Evolutionary conservation across 352 stramenopile species (phyloP), one percentile per base, ranked within the genome.

Genomic region (Phytophthora cryptogea): DNA sequence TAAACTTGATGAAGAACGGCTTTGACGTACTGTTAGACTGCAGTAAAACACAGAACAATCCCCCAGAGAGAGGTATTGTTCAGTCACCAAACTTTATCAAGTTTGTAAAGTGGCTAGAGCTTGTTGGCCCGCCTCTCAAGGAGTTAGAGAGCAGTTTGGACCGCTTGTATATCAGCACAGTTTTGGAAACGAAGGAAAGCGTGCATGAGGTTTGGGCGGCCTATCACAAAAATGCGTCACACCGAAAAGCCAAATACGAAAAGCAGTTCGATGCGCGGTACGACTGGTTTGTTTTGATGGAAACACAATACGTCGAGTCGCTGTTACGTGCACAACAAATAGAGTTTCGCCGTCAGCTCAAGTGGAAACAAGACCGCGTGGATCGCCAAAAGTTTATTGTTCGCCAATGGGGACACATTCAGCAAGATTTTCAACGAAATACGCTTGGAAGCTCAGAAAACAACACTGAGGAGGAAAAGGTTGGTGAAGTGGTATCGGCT

Each of bases 1-100:
- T 92, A 30, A 90, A 92, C 42, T 46, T 92, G 59, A 86, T 90
- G 72, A 92, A 92, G 54, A 89, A 84, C 32, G 83, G 83, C 0
- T 92, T 92, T 53, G 80, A 92, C 9, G 64, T 74, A 6, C 52
- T 92, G 7, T 60, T 89, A 8, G 68, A 86, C 16, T 80, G 41
- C 27, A 20, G 9, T 23, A 39, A n/a, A 45, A 28, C 9, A 14
- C 36, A 26, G n/a, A 49, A 63, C 13, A 35, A 61, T 6, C 36
- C 54, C 40, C 28, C 51, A 44, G 59, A 52, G 20, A 13, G 17
- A n/a, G 8, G n/a, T 3, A 57, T 72, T 14, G 45, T 62, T 14
- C 30, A 66, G 7, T 68, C 43, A 10, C 0, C 27, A 43, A 3
- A 63, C 4, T 88, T 88, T 54, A 36, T 53, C 13, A 83, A 74